Evolutionary conservation across 169 alveolate species (phyloP), one percentile per base, ranked within the genome.

Genomic region (Plasmodium gonderi): DNA sequence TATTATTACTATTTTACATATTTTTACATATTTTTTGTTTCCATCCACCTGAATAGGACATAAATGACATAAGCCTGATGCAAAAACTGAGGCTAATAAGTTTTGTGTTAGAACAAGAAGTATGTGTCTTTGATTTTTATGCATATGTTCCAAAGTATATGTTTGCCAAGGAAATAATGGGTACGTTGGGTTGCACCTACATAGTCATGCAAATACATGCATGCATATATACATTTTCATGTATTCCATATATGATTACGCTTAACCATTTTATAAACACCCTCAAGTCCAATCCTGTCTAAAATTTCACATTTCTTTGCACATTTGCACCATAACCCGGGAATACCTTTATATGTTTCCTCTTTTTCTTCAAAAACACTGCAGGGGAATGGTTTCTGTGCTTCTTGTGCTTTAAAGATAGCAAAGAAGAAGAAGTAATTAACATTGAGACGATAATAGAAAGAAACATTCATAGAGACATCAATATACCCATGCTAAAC

Each of bases 321-420:
- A n/a, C n/a, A n/a, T n/a, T n/a, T n/a, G n/a, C n/a, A n/a, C n/a
- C n/a, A n/a, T n/a, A n/a, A n/a, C n/a, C n/a, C n/a, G n/a, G n/a
- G n/a, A n/a, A n/a, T n/a, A 69, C 29, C 42, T 40, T 40, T 65
- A 6, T 26, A 8, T 40, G 9, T 9, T 75, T 12, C 72, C 9
- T 80, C 47, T 81, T 67, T 14, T 8, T 31, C 54, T 40, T 11
- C 31, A 0, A 2, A 29, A 9, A 17, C 14, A 17, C 17, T n/a
- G 17, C 54, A 90, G 94, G 94, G 33, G 94, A 90, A 23, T 90
- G 94, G 94, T 90, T 90, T 29, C 42, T 90, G 44, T 77, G 94
- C 51, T 90, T 90, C 77, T 47, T 76, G n/a, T 90, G 94, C 78
- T 90, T 90, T 40, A 90, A 90, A 79, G 69, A 76, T 44, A 68